These are phyloP conservation scores for Solanum dulcamara DNA, from an alignment of 257 asterid genomes.

Conservation along the genomic window DNA sequence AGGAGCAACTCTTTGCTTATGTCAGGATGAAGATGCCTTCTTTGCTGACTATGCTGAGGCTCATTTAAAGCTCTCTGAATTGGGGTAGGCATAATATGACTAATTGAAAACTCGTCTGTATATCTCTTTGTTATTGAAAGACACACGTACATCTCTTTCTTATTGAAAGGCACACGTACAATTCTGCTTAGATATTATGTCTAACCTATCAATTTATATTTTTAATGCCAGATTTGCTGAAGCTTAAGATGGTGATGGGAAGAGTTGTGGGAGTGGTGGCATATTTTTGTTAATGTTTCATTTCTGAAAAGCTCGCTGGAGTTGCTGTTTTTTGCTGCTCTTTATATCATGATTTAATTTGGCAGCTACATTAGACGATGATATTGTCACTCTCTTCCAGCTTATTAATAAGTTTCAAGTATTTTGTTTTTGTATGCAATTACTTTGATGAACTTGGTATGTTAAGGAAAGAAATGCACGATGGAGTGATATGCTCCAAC, in stretches of 20 bases:
- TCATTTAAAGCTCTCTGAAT: constrained; percentile 68
- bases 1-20: not conserved
- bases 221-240: constrained; percentile 42
- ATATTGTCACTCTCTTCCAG: not conserved
- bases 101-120: not conserved
- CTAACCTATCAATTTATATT: not conserved
- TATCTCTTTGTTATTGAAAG: not conserved
- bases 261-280: not conserved
- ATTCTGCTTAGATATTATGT: not conserved
- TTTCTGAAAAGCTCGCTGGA: not conserved
- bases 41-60: constrained; percentile 69
- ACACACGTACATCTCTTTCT: not conserved
- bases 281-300: not conserved
- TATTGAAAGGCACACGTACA: not conserved
- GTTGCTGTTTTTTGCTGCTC: not conserved
- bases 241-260: constrained; percentile 18
- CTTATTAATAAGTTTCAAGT: not conserved
- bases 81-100: constrained; percentile 42
- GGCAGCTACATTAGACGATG: not conserved
- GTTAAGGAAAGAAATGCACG: not conserved
- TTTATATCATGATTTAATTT: not conserved
- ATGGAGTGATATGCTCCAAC: not conserved
- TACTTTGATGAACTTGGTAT: not conserved
- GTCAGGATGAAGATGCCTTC: constrained; percentile 80
- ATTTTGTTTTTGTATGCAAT: not conserved